Evolutionary conservation across 495 filamentous ascomycete genomes (phyloP).

Genomic region (Penicillium paxilli): DNA sequence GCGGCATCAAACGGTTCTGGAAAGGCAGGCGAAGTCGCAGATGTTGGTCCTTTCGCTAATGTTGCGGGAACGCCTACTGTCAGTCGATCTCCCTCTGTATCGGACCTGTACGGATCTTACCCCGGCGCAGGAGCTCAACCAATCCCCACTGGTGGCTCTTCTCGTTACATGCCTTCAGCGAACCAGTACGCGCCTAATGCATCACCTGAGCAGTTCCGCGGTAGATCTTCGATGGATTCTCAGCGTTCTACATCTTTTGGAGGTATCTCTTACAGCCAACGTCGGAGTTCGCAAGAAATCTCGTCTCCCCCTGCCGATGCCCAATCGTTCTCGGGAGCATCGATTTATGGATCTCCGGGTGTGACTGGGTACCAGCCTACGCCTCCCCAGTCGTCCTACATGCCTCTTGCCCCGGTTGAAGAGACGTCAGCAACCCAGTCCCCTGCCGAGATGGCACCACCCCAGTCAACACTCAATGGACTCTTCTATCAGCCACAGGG

Average conservation of each 20-base stretch:
- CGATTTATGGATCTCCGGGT: conserved; percentile 38
- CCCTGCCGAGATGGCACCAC: conserved; percentile 16
- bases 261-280: conserved; percentile 30
- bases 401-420: conserved; percentile 48
- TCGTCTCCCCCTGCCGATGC: conserved; percentile 34
- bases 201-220: conserved; percentile 49
- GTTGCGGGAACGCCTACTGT: conserved; percentile 79
- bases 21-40: conserved; percentile 51
- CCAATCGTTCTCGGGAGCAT: conserved; percentile 27
- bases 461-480: conserved; percentile 27
- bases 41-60: conserved; percentile 77
- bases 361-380: conserved; percentile 45
- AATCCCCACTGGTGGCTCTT: conserved; percentile 45
- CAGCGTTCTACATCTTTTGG: conserved; percentile 39
- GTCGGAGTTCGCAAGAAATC: conserved; percentile 43
- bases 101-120: conserved; percentile 72
- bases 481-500: conserved; percentile 27
- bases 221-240: conserved; percentile 48
- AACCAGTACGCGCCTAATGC: conserved; percentile 48
- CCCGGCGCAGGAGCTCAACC: conserved; percentile 35
- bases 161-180: conserved; percentile 62
- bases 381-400: conserved; percentile 49
- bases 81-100: conserved; percentile 74
- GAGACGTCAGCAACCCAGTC: conserved; percentile 37
- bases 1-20: conserved; percentile 57